Evolutionary conservation across 2,329 filamentous ascomycete genomes (phyloP).

Genomic region (Stenocarpella maydis): DNA sequence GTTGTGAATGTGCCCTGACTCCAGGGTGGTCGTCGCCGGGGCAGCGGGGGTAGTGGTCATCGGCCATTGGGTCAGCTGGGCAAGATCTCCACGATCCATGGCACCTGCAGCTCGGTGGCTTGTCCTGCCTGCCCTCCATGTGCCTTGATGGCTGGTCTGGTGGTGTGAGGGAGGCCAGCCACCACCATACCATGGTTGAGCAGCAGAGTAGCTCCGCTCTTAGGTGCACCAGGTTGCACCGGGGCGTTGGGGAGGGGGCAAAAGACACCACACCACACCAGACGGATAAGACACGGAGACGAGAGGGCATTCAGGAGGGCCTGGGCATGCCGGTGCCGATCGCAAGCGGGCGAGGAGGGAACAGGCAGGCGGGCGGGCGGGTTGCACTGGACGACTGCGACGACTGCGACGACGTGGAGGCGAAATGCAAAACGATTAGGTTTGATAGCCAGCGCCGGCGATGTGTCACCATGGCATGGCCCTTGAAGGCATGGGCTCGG

Average conservation of each 20-base stretch:
- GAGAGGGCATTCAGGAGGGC: not conserved
- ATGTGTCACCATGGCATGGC: constrained; percentile 29
- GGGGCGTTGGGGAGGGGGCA: not conserved
- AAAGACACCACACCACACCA: not conserved
- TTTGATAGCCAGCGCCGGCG: constrained; percentile 5
- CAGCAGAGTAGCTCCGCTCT: constrained; percentile 18
- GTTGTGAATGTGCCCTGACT: not conserved
- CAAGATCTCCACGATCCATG: constrained; percentile 31
- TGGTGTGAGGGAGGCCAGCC: constrained; percentile 8
- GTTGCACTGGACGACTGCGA: constrained; percentile 20
- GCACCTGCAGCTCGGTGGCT: constrained; percentile 31
- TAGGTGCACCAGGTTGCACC: constrained; percentile 28
- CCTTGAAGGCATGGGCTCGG: constrained; percentile 13
- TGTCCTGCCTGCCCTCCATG: constrained; percentile 33
- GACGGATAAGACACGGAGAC: not conserved
- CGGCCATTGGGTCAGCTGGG: constrained; percentile 32
- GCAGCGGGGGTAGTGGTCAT: too few relatives aligned
- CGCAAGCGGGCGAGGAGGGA: not conserved
- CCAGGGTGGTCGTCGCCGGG: too few relatives aligned
- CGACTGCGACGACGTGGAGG: constrained; percentile 21
- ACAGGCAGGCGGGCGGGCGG: not conserved
- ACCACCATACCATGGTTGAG: constrained; percentile 1
- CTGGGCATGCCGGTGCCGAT: constrained; percentile 18
- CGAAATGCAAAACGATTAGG: constrained; percentile 21
- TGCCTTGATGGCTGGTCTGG: constrained; percentile 25